phyloP scores from a whole-genome alignment of 108 stramenopile genomes.

The Stephanodiscus triporus region DNA sequence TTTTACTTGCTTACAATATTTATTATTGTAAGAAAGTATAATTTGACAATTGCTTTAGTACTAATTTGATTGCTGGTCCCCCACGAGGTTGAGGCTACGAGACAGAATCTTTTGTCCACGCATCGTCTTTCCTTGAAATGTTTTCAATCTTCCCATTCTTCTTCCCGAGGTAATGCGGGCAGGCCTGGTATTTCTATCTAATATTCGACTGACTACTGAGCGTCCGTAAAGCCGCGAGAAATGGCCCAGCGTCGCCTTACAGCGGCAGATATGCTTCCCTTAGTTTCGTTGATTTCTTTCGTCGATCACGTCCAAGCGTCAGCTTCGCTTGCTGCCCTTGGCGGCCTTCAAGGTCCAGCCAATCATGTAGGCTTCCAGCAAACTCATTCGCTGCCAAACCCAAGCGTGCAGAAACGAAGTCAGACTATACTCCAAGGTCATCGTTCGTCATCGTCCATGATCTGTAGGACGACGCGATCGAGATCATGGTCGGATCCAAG shows the following conservation, averaged over 20 bases:
- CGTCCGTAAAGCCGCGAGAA: no score
- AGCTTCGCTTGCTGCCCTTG: no score
- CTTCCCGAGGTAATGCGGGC: no score
- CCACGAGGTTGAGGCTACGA: no score
- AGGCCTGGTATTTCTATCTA: no score
- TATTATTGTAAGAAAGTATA: no score
- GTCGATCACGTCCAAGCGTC: not conserved
- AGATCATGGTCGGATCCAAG: not conserved
- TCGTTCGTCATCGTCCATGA: not conserved
- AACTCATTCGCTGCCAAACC: not conserved
- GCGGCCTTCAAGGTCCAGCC: not conserved
- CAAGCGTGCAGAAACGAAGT: not conserved
- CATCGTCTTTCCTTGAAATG: no score
- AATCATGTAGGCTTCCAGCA: slow-evolving; percentile 4
- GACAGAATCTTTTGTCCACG: no score
- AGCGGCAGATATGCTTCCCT: not conserved
- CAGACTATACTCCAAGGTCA: not conserved
- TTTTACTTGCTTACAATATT: no score
- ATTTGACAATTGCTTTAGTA: no score
- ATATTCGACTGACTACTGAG: not conserved
- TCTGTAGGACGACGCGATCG: not conserved
- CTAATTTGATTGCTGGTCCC: no score
- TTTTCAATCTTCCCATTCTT: no score
- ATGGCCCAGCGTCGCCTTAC: not conserved
- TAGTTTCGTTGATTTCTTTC: not conserved